Conservation (phyloP, 2,329 filamentous ascomycete species). For the Phyllosticta ampelicida region DNA sequence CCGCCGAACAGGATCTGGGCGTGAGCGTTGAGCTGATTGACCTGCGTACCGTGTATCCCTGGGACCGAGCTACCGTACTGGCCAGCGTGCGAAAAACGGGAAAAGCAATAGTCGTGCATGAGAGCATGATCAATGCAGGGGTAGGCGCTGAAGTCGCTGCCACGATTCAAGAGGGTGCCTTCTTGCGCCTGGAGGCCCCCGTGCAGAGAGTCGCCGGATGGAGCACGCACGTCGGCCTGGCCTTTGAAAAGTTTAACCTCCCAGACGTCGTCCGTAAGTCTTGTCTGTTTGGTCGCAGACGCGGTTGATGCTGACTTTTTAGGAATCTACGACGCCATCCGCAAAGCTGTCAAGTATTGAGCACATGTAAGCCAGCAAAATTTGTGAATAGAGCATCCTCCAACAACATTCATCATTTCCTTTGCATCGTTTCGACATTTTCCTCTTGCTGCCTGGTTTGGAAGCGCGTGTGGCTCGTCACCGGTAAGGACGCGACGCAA, state of each 20-base stretch:
- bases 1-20: conserved; percentile 63
- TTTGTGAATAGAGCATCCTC: neutral
- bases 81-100: conserved; percentile 81
- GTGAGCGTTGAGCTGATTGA: conserved; percentile 79
- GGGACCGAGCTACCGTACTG: conserved; percentile 74
- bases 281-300: neutral
- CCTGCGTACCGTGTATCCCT: conserved; percentile 78
- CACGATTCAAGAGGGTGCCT: conserved; percentile 78
- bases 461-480: neutral
- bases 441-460: neutral
- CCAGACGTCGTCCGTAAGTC: conserved; percentile 79
- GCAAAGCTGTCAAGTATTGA: conserved; percentile 35
- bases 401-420: neutral
- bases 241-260: conserved; percentile 61
- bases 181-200: conserved; percentile 72
- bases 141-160: conserved; percentile 84
- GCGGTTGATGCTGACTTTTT: neutral
- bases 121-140: conserved; percentile 83
- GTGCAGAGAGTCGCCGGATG: conserved; percentile 80
- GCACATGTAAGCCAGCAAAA: neutral
- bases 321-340: conserved; percentile 42
- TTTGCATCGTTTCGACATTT: neutral
- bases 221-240: conserved; percentile 70
- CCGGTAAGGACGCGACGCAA: neutral
- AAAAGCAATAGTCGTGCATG: conserved; percentile 77